Conservation (phyloP, 1,284 basidiomycete species). For the Trametes pubescens region DNA sequence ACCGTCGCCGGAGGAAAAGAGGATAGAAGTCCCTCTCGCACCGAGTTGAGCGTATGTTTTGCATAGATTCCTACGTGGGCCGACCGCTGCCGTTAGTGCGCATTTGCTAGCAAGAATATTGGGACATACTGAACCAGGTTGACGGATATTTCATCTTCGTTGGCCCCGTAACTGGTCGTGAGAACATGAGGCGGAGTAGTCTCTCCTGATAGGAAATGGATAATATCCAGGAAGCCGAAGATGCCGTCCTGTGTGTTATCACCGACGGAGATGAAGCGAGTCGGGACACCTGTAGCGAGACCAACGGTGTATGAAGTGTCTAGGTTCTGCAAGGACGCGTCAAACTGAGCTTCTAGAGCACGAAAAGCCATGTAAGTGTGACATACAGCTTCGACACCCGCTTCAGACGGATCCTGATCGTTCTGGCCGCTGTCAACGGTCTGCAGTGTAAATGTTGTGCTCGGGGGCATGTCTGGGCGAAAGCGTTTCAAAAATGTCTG, state of each 20-base stretch:
- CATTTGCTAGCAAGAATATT: not conserved
- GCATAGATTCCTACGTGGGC: slow-evolving; percentile 45
- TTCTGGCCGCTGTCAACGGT: not conserved
- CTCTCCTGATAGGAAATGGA: not conserved
- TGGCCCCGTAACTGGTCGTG: not conserved
- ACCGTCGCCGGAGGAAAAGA: slow-evolving; percentile 61
- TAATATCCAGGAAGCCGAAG: not conserved
- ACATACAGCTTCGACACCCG: not conserved
- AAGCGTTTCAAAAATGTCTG: not conserved
- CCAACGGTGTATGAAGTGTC: not conserved
- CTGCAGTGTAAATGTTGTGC: not conserved
- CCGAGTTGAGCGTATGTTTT: slow-evolving; percentile 67
- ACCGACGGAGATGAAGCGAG: not conserved
- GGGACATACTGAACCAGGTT: not conserved
- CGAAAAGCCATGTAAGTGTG: not conserved
- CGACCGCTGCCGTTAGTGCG: not conserved
- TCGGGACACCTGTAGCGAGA: not conserved
- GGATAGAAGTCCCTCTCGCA: slow-evolving; percentile 45
- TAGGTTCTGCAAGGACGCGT: not conserved
- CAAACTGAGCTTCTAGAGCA: not conserved
- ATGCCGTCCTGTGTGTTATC: not conserved
- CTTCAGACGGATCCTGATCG: not conserved
- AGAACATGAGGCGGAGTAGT: not conserved
- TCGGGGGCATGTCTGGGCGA: not conserved
- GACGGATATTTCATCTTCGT: not conserved